Evolutionary conservation across 2,329 filamentous ascomycete species (phyloP).

Genomic region (Aspergillus melleus): DNA sequence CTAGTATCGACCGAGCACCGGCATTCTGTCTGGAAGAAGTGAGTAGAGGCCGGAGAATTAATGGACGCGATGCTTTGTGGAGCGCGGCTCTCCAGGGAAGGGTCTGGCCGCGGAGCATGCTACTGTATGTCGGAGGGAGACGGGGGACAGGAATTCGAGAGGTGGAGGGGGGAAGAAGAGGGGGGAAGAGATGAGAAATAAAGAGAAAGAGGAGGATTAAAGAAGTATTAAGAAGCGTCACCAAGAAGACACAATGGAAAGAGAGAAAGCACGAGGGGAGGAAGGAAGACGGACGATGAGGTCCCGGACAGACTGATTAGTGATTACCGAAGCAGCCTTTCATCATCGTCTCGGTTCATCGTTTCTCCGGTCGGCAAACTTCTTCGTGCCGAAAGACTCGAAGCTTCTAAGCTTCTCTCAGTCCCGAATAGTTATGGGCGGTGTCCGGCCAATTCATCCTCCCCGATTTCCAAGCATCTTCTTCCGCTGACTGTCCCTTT

Average conservation of each 20-base stretch:
- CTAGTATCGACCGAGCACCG: slow-evolving; percentile 28
- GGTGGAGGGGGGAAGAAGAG: slow-evolving; percentile 10
- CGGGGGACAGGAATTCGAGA: slow-evolving; percentile 8
- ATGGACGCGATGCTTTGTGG: slow-evolving; percentile 49
- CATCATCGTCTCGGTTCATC: slow-evolving; percentile 29
- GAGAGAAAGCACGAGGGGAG: neutral
- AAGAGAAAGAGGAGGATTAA: slow-evolving; percentile 11
- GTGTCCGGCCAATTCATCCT: slow-evolving; percentile 1
- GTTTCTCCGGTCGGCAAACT: slow-evolving; percentile 35
- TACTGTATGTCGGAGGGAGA: slow-evolving; percentile 28
- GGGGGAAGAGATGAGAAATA: slow-evolving; percentile 5
- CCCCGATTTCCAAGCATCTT: neutral
- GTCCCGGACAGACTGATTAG: slow-evolving; percentile 15
- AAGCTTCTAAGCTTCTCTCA: slow-evolving; percentile 28
- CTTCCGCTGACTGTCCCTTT: neutral
- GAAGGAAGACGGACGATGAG: slow-evolving; percentile 11
- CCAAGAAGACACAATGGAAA: neutral
- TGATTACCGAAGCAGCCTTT: slow-evolving; percentile 35
- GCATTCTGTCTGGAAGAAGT: slow-evolving; percentile 34
- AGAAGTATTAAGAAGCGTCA: neutral
- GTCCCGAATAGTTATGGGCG: neutral
- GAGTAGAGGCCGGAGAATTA: slow-evolving; percentile 35
- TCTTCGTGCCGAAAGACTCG: slow-evolving; percentile 32
- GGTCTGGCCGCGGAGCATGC: slow-evolving; percentile 65
- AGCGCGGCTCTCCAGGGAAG: slow-evolving; percentile 66